Evolutionary conservation across 148 eudicot genomes (phyloP).

Genomic region (Fagopyrum esculentum): DNA sequence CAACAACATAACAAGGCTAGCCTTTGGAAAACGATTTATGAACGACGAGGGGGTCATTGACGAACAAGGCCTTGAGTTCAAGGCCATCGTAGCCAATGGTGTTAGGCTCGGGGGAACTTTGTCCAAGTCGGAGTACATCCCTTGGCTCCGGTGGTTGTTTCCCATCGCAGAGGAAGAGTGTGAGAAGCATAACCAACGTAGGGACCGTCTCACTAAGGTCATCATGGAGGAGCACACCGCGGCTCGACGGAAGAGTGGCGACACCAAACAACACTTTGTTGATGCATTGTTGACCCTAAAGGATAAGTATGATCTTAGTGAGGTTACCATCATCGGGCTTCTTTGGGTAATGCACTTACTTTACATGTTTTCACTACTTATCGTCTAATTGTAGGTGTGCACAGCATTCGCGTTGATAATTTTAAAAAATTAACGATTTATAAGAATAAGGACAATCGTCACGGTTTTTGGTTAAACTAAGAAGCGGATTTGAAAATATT

Average conservation of each 20-base stretch:
- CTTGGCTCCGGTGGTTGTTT: conserved; percentile 62
- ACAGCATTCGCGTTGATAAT: too few species aligned
- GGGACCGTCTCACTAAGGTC: conserved; percentile 47
- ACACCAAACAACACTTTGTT: conserved; percentile 64
- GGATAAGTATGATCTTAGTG: conserved; percentile 73
- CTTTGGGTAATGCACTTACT: conserved; percentile 51
- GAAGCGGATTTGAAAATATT: too few species aligned
- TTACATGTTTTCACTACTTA: too few species aligned
- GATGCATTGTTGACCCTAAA: conserved; percentile 67
- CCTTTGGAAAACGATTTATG: conserved; percentile 39
- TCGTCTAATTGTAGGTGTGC: too few species aligned
- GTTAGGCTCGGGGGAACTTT: conserved; percentile 35
- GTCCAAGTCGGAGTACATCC: conserved; percentile 56
- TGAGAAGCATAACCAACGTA: conserved; percentile 39
- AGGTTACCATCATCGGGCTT: conserved; percentile 67
- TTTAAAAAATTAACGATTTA: too few species aligned
- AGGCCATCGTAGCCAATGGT: conserved; percentile 47
- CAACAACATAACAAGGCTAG: conserved; percentile 42
- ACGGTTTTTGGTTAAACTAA: too few species aligned
- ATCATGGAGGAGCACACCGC: conserved; percentile 74
- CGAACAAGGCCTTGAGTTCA: conserved; percentile 70
- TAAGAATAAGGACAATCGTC: too few species aligned
- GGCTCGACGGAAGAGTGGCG: conserved; percentile 37
- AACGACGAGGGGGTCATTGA: conserved; percentile 56
- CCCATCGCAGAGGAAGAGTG: conserved; percentile 51